phyloP scores from a whole-genome alignment of 495 filamentous ascomycete species.

The Penicillium ochrochloron region DNA sequence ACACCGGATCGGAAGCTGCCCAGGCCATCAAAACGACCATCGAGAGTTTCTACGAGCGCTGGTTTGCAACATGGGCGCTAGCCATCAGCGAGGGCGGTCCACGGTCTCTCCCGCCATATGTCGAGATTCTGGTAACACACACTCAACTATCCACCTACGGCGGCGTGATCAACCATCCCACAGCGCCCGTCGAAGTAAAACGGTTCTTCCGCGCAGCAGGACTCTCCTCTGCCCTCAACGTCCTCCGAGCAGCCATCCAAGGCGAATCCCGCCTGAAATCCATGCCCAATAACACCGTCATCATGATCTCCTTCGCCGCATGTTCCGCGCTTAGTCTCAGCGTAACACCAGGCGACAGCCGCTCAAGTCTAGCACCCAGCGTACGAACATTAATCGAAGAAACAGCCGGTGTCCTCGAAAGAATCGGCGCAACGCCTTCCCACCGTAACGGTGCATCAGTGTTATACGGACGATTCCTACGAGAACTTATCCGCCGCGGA shows the following conservation, averaged over 20 bases:
- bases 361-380: conserved; percentile 66
- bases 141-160: conserved; percentile 74
- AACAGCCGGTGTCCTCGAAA: conserved; percentile 68
- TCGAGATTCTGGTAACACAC: conserved; percentile 75
- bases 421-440: conserved; percentile 64
- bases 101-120: conserved; percentile 68
- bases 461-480: conserved; percentile 65
- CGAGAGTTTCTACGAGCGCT: conserved; percentile 64
- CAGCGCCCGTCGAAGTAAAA: conserved; percentile 69
- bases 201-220: conserved; percentile 72
- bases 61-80: conserved; percentile 64
- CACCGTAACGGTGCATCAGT: conserved; percentile 68
- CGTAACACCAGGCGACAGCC: conserved; percentile 55
- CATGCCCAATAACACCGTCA: conserved; percentile 78
- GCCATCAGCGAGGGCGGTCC: conserved; percentile 63
- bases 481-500: conserved; percentile 57
- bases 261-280: conserved; percentile 70
- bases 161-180: conserved; percentile 74
- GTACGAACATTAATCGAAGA: conserved; percentile 71
- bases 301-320: conserved; percentile 78
- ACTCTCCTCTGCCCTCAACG: conserved; percentile 70
- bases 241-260: conserved; percentile 74
- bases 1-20: conserved; percentile 58
- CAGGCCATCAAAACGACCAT: conserved; percentile 63
- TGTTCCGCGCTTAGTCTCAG: conserved; percentile 70